These are phyloP conservation scores for Sanghuangporus baumii DNA, from an alignment of 1,284 basidiomycete genomes.

Conservation along the genomic window DNA sequence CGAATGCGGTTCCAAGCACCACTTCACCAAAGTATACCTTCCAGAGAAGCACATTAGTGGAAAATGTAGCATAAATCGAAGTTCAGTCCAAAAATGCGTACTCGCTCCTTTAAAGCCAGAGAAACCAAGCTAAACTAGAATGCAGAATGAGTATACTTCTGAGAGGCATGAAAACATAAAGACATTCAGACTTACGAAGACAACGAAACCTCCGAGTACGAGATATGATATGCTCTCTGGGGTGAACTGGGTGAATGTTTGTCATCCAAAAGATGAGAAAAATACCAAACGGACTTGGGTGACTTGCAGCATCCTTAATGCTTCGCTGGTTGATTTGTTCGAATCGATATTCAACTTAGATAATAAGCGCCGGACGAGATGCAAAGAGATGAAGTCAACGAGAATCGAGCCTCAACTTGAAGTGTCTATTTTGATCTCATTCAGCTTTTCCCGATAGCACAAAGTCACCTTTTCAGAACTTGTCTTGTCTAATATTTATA, in stretches of 20 bases:
- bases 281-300: background rate
- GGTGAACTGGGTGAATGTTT: conserved; percentile 13
- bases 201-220: conserved; percentile 74
- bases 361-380: background rate
- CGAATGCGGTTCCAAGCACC: conserved; percentile 80
- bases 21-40: conserved; percentile 90
- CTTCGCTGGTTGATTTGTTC: background rate
- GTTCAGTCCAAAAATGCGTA: conserved; percentile 21
- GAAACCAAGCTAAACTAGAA: conserved; percentile 75
- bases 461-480: no score
- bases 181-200: conserved; percentile 36
- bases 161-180: background rate
- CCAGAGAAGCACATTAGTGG: background rate
- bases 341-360: background rate
- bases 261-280: background rate
- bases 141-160: background rate
- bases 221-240: conserved; percentile 44
- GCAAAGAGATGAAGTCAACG: no score
- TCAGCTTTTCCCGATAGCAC: no score
- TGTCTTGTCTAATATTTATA: no score
- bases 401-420: no score
- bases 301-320: background rate
- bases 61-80: background rate
- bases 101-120: conserved; percentile 77
- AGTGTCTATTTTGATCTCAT: no score